Evolutionary conservation across 495 filamentous ascomycete genomes (phyloP), one percentile per base, ranked within the genome.

Genomic region (Oidiodendron maius): DNA sequence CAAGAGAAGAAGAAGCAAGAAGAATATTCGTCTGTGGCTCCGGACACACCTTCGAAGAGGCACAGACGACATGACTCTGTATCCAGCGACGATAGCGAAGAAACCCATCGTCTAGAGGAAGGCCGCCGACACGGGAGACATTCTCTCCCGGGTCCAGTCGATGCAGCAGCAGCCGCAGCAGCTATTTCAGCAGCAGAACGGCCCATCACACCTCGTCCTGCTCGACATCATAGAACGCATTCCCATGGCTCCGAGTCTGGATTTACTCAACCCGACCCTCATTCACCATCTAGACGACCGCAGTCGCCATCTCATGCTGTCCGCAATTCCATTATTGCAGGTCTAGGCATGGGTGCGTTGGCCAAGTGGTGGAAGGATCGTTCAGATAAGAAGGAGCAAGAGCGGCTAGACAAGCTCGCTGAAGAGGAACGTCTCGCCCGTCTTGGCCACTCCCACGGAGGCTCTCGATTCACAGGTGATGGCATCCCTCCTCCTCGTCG

Each of bases 291-390:
- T 61, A 54, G 38, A 49, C 32, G 58, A 11, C 57, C 58, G n/a
- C 59, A 64, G 8, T 70, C 72, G 13, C 38, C 38, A 3, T 25
- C n/a, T 16, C 73, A 80, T 63, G 71, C 68, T 2, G 56, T 77
- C 3, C 72, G 75, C 17, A 80, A 89, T 58, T 82, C 82, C 1
- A 52, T 93, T 11, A 61, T 77, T 22, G 77, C 83, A 25, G 80
- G 78, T 2, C 67, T 88, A 4, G 89, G 89, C 10, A 76, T 69
- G 68, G 84, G 60, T 65, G 87, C 54, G 63, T 78, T 66, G 63
- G 81, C 63, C 4, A 85, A 81, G 60, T 71, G 81, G 56, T 80
- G 83, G 56, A 81, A 74, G 28, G 77, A 77, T 39, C 69, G 77
- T 10, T 76, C 72, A 52, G 77, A 78, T 13, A 69, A 73, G 39